A percentile compares a stretch with the other conserved stretches of the same genome.
phyloP scores from a whole-genome alignment of 257 asterid species.

The Linaria vulgaris region DNA sequence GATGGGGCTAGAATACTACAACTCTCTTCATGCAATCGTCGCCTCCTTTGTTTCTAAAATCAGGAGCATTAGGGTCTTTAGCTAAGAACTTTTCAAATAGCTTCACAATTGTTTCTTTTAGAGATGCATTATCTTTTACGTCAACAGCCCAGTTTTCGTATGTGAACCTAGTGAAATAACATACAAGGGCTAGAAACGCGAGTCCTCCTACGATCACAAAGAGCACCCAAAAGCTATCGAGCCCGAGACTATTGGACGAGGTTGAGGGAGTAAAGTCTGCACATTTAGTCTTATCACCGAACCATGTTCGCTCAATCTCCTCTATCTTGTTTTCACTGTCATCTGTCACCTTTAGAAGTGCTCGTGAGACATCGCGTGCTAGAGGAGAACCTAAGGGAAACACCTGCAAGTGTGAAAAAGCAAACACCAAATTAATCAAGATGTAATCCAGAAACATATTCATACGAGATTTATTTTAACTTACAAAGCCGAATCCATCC shows the following conservation, averaged over 20 bases:
- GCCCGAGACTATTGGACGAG: background rate
- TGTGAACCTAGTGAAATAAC: slow-evolving; percentile 29
- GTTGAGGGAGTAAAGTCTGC: background rate
- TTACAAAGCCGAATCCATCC: slow-evolving; percentile 48
- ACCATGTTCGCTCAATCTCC: slow-evolving; percentile 45
- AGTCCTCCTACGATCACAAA: background rate
- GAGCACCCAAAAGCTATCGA: background rate
- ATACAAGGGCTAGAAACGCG: slow-evolving; percentile 23
- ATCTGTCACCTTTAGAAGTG: slow-evolving; percentile 47
- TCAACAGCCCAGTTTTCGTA: slow-evolving; percentile 30
- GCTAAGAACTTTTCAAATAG: too few relatives aligned
- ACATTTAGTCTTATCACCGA: slow-evolving; percentile 27
- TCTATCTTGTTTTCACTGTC: slow-evolving; percentile 22
- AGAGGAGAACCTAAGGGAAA: slow-evolving; percentile 61
- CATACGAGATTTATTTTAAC: slow-evolving; percentile 18
- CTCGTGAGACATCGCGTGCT: slow-evolving; percentile 53
- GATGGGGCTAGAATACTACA: too few relatives aligned
- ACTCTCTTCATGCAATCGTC: too few relatives aligned
- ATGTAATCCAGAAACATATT: too few relatives aligned
- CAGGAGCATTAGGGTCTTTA: too few relatives aligned
- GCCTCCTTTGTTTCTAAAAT: too few relatives aligned
- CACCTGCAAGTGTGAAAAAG: slow-evolving; percentile 33
- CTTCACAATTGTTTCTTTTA: too few relatives aligned
- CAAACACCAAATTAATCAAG: too few relatives aligned
- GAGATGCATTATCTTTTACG: background rate